Evolutionary conservation across 495 filamentous ascomycete genomes (phyloP).

Genomic region (Penicillium nucicola): DNA sequence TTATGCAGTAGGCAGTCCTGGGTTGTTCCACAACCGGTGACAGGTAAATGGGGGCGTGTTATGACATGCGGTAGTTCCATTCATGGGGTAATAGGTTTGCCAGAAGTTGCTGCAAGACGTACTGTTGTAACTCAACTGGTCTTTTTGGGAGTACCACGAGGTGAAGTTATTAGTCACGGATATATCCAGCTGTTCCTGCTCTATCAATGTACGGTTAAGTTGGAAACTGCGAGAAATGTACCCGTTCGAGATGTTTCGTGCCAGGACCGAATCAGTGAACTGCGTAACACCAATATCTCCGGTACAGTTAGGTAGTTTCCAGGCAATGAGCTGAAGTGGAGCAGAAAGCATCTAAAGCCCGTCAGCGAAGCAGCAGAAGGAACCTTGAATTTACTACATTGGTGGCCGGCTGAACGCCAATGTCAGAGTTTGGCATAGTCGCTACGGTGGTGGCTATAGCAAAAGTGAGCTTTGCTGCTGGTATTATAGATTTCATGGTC

Average conservation of each 20-base stretch:
- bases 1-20: too few relatives aligned
- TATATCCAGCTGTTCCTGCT: slow-evolving; percentile 2
- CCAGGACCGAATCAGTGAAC: not conserved
- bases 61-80: slow-evolving; percentile 4
- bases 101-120: too few relatives aligned
- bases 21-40: slow-evolving; percentile 6
- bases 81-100: too few relatives aligned
- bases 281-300: not conserved
- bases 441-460: too few relatives aligned
- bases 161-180: slow-evolving; percentile 3
- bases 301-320: not conserved
- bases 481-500: too few relatives aligned
- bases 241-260: slow-evolving; percentile 1
- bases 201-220: slow-evolving; percentile 2
- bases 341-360: slow-evolving; percentile 11
- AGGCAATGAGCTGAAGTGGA: not conserved
- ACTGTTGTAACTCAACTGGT: too few relatives aligned
- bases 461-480: too few relatives aligned
- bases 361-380: too few relatives aligned
- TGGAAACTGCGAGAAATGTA: slow-evolving; percentile 2
- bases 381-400: too few relatives aligned
- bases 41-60: slow-evolving; percentile 8
- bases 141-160: too few relatives aligned
- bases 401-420: too few relatives aligned
- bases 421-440: too few relatives aligned